Percentiles rank a stretch among this genome's conserved stretches.
Conservation (phyloP, 352 stramenopile species). For the Pythium apleroticum region DNA sequence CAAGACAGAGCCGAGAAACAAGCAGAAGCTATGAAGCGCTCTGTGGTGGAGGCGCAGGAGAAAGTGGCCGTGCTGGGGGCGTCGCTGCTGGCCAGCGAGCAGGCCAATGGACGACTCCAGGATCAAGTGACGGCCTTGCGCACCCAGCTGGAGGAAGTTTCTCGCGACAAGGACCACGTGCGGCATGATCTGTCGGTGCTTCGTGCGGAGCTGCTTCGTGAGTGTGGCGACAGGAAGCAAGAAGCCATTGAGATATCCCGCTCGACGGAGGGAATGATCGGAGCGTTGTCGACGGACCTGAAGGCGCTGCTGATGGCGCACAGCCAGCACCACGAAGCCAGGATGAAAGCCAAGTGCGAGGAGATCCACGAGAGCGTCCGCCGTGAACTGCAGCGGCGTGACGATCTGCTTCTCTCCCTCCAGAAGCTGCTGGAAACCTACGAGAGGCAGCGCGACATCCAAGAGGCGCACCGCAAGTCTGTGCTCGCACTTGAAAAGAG, state of each 20-base stretch:
- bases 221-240: not conserved
- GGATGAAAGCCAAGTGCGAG: not conserved
- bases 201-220: not conserved
- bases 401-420: not conserved
- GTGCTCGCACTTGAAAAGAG: not conserved
- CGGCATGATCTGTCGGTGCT: not conserved
- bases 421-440: not conserved
- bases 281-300: not conserved
- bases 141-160: not conserved
- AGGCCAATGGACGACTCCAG: not conserved
- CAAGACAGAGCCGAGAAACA: not conserved
- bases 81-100: not conserved
- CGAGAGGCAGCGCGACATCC: not conserved
- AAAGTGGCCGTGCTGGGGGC: not conserved
- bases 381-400: not conserved
- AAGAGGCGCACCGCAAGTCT: not conserved
- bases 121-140: not conserved
- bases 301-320: not conserved
- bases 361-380: not conserved
- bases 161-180: not conserved
- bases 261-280: not conserved
- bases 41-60: not conserved
- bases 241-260: not conserved
- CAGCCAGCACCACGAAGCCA: not conserved
- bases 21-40: not conserved